phyloP scores from a whole-genome alignment of 225 moss, liverwort and hornwort species.

The Ulota crispa region DNA sequence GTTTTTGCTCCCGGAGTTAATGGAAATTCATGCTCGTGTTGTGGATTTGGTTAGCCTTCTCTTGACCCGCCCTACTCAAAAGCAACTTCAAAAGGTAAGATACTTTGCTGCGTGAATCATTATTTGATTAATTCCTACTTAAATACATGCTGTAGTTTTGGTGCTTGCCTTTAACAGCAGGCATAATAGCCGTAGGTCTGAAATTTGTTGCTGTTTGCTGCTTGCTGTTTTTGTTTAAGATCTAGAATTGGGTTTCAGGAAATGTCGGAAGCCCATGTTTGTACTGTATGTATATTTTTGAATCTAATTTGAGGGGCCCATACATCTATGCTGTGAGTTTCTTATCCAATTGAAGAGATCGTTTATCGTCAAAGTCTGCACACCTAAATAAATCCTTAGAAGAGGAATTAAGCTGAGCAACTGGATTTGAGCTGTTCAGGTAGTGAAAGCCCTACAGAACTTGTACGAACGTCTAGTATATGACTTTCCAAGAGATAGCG shows the following conservation, averaged over 20 bases:
- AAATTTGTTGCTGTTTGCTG: not conserved
- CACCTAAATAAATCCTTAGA: not conserved
- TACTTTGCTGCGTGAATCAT: not conserved
- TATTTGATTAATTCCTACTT: not conserved
- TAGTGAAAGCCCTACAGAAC: slow-evolving; percentile 74
- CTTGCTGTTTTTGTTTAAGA: not conserved
- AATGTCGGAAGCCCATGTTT: not conserved
- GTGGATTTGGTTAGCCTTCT: slow-evolving; percentile 61
- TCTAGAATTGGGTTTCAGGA: slow-evolving; percentile 10
- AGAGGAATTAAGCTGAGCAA: slow-evolving; percentile 12
- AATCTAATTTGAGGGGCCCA: not conserved
- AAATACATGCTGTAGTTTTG: not conserved
- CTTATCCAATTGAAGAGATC: not conserved
- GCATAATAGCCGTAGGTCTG: not conserved
- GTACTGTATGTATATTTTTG: not conserved
- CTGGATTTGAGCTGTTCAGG: slow-evolving; percentile 46
- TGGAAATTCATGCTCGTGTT: slow-evolving; percentile 59
- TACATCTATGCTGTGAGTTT: not conserved
- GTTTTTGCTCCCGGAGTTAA: slow-evolving; percentile 63
- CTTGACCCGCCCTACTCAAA: slow-evolving; percentile 41
- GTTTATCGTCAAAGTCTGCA: not conserved
- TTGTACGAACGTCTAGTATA: slow-evolving; percentile 70
- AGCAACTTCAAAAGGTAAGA: slow-evolving; percentile 42
- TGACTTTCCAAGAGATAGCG: slow-evolving; percentile 67
- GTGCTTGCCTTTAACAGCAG: slow-evolving; percentile 4